phyloP scores from a whole-genome alignment of 306 rosid genomes.

The Ormosia semicastrata region DNA sequence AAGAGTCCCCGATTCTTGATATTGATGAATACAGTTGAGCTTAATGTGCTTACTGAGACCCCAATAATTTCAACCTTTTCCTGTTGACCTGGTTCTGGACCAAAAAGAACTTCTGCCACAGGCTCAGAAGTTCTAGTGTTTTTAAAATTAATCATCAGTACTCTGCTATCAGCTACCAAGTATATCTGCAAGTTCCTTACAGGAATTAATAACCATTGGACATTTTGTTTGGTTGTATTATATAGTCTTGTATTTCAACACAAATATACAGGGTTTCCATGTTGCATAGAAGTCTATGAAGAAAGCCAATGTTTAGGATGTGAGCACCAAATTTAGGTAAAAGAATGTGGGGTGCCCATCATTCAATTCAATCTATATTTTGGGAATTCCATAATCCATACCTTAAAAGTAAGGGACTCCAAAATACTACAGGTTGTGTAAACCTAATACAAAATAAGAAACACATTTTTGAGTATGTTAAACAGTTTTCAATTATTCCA shows the following conservation, averaged over 20 bases:
- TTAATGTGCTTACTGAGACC: constrained; percentile 59
- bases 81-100: constrained; percentile 44
- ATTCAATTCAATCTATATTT: not conserved
- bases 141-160: constrained; percentile 53
- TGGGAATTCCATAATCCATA: not conserved
- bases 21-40: constrained; percentile 53
- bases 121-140: constrained; percentile 41
- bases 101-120: constrained; percentile 45
- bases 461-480: no score
- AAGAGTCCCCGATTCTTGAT: constrained; percentile 63
- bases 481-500: not conserved
- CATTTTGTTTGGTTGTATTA: not conserved
- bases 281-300: not conserved
- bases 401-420: no score
- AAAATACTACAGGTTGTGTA: not conserved
- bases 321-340: not conserved
- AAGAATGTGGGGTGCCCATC: not conserved
- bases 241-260: not conserved
- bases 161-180: constrained; percentile 68
- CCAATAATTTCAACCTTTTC: constrained; percentile 56
- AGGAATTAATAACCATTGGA: not conserved
- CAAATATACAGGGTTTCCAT: no score
- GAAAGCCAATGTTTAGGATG: not conserved
- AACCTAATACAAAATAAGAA: not conserved
- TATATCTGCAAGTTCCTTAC: constrained; percentile 51